These are phyloP conservation scores for Picea engelmannii DNA, from an alignment of 83 land plant species.

Conservation along the genomic window DNA sequence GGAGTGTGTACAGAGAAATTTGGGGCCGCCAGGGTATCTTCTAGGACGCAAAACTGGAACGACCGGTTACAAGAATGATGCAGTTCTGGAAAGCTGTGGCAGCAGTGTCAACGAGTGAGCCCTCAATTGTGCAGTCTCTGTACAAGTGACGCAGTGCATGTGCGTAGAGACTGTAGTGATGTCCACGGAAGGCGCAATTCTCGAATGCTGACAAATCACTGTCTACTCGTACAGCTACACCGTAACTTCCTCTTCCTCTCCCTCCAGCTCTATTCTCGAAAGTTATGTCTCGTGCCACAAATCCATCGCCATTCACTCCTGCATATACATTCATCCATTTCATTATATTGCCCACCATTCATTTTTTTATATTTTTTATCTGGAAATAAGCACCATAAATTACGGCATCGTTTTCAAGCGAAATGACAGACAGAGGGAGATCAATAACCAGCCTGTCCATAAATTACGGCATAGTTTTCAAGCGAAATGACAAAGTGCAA, in stretches of 20 bases:
- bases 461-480: too few relatives aligned
- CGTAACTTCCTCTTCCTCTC: neutral
- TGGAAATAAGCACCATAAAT: too few relatives aligned
- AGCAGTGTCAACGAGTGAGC: conserved; percentile 37
- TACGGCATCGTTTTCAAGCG: too few relatives aligned
- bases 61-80: conserved; percentile 10
- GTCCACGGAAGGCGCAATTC: neutral
- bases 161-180: conserved; percentile 11
- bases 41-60: neutral
- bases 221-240: neutral
- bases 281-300: too few relatives aligned
- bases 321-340: too few relatives aligned
- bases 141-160: conserved; percentile 36
- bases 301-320: too few relatives aligned
- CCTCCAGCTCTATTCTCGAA: neutral
- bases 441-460: too few relatives aligned
- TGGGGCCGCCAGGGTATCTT: conserved; percentile 31
- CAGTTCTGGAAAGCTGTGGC: conserved; percentile 39
- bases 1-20: neutral
- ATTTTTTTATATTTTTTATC: too few relatives aligned
- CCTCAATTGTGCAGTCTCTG: conserved; percentile 25
- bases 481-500: too few relatives aligned
- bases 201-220: neutral
- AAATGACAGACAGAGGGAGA: too few relatives aligned
- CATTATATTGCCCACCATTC: too few relatives aligned